These are phyloP conservation scores for Albugo laibachii DNA, from an alignment of 352 stramenopile species.

Conservation along the genomic window DNA sequence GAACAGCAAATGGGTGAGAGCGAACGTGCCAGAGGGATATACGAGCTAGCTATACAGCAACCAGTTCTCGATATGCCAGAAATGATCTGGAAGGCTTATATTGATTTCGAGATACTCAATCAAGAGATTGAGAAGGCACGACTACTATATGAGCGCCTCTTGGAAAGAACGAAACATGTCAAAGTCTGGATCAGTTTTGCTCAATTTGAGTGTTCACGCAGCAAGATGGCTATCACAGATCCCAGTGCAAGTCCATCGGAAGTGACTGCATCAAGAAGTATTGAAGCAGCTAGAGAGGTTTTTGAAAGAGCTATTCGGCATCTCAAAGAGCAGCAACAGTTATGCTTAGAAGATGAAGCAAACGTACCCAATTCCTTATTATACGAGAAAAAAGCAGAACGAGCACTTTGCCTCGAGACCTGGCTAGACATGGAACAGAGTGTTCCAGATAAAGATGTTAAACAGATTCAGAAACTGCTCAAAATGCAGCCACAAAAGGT, in stretches of 20 bases:
- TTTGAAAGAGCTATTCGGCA: slow-evolving; percentile 83
- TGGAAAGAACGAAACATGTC: slow-evolving; percentile 94
- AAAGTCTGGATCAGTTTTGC: slow-evolving; percentile 92
- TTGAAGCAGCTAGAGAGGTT: slow-evolving; percentile 61
- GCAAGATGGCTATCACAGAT: slow-evolving; percentile 12
- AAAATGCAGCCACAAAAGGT: slow-evolving; percentile 89
- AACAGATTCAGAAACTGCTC: slow-evolving; percentile 76
- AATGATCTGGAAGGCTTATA: slow-evolving; percentile 98
- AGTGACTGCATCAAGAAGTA: background rate
- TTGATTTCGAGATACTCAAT: slow-evolving; percentile 95
- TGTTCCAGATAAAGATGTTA: slow-evolving; percentile 16
- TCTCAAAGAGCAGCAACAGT: slow-evolving; percentile 57
- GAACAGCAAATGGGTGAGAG: slow-evolving; percentile 91
- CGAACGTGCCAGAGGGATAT: slow-evolving; percentile 87
- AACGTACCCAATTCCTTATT: slow-evolving; percentile 1
- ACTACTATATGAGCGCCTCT: slow-evolving; percentile 87
- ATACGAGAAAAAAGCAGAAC: slow-evolving; percentile 81
- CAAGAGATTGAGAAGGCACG: slow-evolving; percentile 72
- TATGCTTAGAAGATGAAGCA: slow-evolving; percentile 2
- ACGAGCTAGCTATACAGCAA: slow-evolving; percentile 91
- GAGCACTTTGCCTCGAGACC: slow-evolving; percentile 92
- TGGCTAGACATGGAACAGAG: slow-evolving; percentile 89
- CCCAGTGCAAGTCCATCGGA: slow-evolving; percentile 3
- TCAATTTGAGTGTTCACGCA: slow-evolving; percentile 59
- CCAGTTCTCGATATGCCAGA: slow-evolving; percentile 95